Percentiles rank a stretch among this genome's conserved stretches.
phyloP scores from a whole-genome alignment of 495 filamentous ascomycete species.

The Xylaria curta region DNA sequence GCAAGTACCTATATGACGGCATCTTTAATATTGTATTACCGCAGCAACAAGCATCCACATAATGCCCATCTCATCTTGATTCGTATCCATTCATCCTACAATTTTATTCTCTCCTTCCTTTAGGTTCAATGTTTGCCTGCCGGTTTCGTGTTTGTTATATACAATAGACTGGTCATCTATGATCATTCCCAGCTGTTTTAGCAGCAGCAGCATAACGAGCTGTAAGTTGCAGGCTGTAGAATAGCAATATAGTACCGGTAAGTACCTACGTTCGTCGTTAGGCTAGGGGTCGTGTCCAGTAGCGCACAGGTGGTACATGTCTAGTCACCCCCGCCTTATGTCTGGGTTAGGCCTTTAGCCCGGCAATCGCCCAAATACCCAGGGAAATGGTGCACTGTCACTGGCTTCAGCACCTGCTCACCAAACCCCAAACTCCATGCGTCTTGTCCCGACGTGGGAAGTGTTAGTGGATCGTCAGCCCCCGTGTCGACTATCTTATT shows the following conservation, averaged over 20 bases:
- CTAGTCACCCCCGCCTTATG: slow-evolving; percentile 10
- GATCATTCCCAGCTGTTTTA: not conserved
- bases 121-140: not conserved
- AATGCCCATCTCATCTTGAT: not conserved
- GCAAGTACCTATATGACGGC: slow-evolving; percentile 7
- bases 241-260: not conserved
- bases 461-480: slow-evolving; percentile 37
- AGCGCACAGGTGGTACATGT: not conserved
- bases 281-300: not conserved
- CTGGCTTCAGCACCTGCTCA: not conserved
- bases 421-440: slow-evolving; percentile 3
- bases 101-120: not conserved
- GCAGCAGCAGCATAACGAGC: not conserved
- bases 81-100: not conserved
- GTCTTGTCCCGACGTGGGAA: slow-evolving; percentile 24
- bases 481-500: slow-evolving; percentile 38
- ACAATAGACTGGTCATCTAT: not conserved
- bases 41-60: slow-evolving; percentile 17
- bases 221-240: not conserved
- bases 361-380: not conserved
- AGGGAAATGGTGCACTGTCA: slow-evolving; percentile 3
- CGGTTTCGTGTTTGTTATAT: not conserved
- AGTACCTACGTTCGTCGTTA: not conserved
- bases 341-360: slow-evolving; percentile 5
- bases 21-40: slow-evolving; percentile 19